These are phyloP conservation scores for Lachancea cidri DNA, from an alignment of 805 yeast species.

Conservation along the genomic window DNA sequence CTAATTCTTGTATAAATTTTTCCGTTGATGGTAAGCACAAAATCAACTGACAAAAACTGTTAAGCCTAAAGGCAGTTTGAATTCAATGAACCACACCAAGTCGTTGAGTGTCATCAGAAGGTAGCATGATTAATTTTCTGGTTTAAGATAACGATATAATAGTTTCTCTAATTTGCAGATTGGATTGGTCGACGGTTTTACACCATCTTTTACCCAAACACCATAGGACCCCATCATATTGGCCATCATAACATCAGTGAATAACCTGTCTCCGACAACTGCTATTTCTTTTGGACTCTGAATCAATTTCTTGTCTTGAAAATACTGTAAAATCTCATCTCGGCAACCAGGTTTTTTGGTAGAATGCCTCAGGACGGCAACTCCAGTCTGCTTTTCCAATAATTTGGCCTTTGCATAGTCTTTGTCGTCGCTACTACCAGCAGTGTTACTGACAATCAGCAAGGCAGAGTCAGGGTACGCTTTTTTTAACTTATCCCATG, in stretches of 20 bases:
- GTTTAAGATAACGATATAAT: constrained; percentile 6
- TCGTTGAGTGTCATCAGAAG: too few species aligned
- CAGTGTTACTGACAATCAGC: constrained; percentile 84
- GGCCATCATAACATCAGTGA: constrained; percentile 92
- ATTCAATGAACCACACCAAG: too few species aligned
- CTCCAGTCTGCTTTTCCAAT: constrained; percentile 62
- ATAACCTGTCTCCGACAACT: constrained; percentile 83
- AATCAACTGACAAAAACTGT: too few species aligned
- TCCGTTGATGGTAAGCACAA: too few species aligned
- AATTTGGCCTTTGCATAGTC: constrained; percentile 52
- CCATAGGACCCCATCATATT: constrained; percentile 86
- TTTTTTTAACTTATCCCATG: constrained; percentile 52
- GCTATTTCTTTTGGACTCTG: constrained; percentile 59
- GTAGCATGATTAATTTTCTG: constrained; percentile 1
- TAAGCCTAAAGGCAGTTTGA: too few species aligned
- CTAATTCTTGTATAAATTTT: too few species aligned
- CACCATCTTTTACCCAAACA: constrained; percentile 81
- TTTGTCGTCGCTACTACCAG: constrained; percentile 79
- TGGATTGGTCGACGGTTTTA: constrained; percentile 26
- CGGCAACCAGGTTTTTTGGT: constrained; percentile 82
- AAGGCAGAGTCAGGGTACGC: constrained; percentile 58
- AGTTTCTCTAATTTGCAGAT: constrained; percentile 4
- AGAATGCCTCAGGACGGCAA: constrained; percentile 61
- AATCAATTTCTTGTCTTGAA: constrained; percentile 43
- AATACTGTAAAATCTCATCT: constrained; percentile 58